Conservation (phyloP, 176 grass and related monocot genomes). For the Saccharum officinarum region DNA sequence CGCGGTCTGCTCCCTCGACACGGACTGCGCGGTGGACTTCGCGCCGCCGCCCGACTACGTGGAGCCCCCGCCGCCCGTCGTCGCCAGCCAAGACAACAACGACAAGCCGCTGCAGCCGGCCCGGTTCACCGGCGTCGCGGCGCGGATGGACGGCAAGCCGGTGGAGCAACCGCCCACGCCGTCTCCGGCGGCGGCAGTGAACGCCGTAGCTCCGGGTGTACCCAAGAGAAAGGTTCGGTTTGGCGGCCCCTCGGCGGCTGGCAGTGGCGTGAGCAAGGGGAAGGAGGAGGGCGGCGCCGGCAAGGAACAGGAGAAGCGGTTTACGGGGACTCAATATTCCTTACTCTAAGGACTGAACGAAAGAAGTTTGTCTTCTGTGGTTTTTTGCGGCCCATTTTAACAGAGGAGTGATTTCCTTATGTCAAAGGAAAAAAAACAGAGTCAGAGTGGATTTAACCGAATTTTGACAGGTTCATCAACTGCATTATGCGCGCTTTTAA, state of each 20-base stretch:
- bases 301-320: not conserved
- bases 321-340: slow-evolving; percentile 4
- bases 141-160: slow-evolving; percentile 33
- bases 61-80: slow-evolving; percentile 4
- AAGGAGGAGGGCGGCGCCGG: not conserved
- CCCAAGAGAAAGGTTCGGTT: not conserved
- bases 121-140: slow-evolving; percentile 15
- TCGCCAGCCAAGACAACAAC: not conserved
- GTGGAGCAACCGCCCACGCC: not conserved
- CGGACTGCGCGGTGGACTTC: slow-evolving; percentile 82
- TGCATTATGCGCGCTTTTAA: not conserved
- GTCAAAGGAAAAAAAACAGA: not conserved
- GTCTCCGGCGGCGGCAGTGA: not conserved
- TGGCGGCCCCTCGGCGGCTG: not conserved
- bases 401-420: not conserved
- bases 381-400: not conserved
- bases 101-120: not conserved
- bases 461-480: not conserved
- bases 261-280: not conserved
- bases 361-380: not conserved
- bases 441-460: not conserved
- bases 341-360: not conserved
- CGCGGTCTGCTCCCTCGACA: slow-evolving; percentile 60
- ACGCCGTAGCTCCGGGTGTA: not conserved
- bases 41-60: slow-evolving; percentile 52